A percentile compares a stretch with the other conserved stretches of the same genome.
Evolutionary conservation across 2,329 filamentous ascomycete genomes (phyloP).

Genomic region (Epicoccum sorghinum): DNA sequence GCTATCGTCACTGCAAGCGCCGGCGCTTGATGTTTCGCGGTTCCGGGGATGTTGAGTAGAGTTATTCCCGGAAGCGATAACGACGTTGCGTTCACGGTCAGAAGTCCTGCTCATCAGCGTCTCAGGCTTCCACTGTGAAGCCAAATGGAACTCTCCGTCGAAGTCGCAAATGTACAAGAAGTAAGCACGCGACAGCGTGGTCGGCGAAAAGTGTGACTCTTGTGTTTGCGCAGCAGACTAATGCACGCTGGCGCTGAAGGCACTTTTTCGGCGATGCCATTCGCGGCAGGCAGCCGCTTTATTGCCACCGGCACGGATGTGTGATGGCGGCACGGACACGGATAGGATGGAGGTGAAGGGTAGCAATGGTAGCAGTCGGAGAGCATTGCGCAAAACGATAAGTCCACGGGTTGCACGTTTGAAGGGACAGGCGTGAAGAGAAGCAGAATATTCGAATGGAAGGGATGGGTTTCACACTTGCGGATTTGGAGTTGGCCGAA

Average conservation of each 20-base stretch:
- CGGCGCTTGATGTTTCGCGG: conserved; percentile 6
- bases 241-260: conserved; percentile 2
- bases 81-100: conserved; percentile 6
- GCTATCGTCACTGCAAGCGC: not conserved
- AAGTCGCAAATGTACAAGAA: not conserved
- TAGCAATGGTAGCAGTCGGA: not conserved
- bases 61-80: conserved; percentile 12
- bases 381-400: not conserved
- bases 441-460: no score
- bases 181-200: conserved; percentile 1
- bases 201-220: conserved; percentile 2
- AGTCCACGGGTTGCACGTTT: no score
- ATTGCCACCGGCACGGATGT: conserved; percentile 10
- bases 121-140: conserved; percentile 2
- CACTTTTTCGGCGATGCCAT: conserved; percentile 5
- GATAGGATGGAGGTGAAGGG: not conserved
- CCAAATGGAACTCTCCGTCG: not conserved
- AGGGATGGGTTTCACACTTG: no score
- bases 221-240: conserved; percentile 1
- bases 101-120: conserved; percentile 12
- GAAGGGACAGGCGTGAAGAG: no score
- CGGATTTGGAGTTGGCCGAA: no score
- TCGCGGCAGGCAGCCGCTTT: conserved; percentile 5
- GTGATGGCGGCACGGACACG: not conserved
- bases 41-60: not conserved